Evolutionary conservation across 805 yeast genomes (phyloP).

Genomic region (Metschnikowia similis): DNA sequence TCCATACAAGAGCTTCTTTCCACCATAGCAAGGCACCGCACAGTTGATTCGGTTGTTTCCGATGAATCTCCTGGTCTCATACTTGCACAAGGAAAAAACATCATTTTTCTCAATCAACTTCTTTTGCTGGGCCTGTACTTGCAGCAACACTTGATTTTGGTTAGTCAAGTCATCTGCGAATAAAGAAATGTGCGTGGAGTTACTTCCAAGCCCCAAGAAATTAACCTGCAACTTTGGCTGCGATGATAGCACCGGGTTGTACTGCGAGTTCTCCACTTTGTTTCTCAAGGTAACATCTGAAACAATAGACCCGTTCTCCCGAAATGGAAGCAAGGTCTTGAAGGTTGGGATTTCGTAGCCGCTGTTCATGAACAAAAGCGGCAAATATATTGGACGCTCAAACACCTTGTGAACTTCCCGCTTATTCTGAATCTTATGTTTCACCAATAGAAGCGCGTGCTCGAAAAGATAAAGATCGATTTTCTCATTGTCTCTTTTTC

Average conservation of each 20-base stretch:
- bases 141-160: constrained; percentile 76
- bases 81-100: constrained; percentile 71
- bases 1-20: constrained; percentile 83
- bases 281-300: constrained; percentile 32
- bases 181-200: constrained; percentile 50
- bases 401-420: constrained; percentile 89
- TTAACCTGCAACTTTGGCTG: constrained; percentile 45
- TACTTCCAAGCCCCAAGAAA: constrained; percentile 49
- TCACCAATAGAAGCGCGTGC: constrained; percentile 79
- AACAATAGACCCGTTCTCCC: constrained; percentile 34
- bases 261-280: constrained; percentile 24
- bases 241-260: constrained; percentile 23
- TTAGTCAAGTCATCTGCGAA: constrained; percentile 53
- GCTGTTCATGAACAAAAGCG: constrained; percentile 67
- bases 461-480: constrained; percentile 86
- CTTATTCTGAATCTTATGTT: constrained; percentile 81
- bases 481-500: constrained; percentile 72
- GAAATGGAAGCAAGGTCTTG: constrained; percentile 34
- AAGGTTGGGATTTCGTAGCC: constrained; percentile 75
- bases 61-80: constrained; percentile 73
- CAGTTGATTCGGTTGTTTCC: constrained; percentile 77
- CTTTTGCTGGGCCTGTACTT: constrained; percentile 74
- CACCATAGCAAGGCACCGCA: constrained; percentile 92
- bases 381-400: constrained; percentile 82
- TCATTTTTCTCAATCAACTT: constrained; percentile 68